Evolutionary conservation across 2,329 filamentous ascomycete genomes (phyloP).

Genomic region (Apiospora arundinis): DNA sequence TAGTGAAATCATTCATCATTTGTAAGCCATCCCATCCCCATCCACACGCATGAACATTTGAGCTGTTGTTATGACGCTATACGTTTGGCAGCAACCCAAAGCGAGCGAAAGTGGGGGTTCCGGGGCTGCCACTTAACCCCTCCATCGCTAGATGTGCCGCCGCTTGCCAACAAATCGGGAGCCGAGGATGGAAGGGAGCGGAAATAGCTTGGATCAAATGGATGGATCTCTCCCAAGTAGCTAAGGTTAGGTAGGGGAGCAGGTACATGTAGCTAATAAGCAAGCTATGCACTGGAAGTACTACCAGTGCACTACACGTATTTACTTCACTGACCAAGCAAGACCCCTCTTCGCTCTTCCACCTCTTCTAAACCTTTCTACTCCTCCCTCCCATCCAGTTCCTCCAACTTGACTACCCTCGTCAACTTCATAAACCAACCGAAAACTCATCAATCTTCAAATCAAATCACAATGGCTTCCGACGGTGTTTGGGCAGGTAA

Average conservation of each 20-base stretch:
- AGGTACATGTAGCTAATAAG: too few species aligned
- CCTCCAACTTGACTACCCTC: background rate
- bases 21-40: constrained; percentile 5
- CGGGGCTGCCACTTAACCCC: constrained; percentile 18
- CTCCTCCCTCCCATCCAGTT: constrained; percentile 13
- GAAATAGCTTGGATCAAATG: constrained; percentile 13
- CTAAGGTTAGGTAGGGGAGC: background rate
- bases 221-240: constrained; percentile 2
- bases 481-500: constrained; percentile 17
- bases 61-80: background rate
- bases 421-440: constrained; percentile 8
- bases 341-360: constrained; percentile 4
- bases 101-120: background rate
- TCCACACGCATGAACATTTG: background rate
- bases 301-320: background rate
- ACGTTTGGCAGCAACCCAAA: background rate
- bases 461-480: constrained; percentile 6
- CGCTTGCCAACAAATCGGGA: constrained; percentile 16
- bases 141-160: background rate
- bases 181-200: background rate
- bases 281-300: background rate
- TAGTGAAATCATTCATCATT: background rate
- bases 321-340: constrained; percentile 10
- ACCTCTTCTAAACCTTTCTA: constrained; percentile 8
- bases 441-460: background rate